Base-by-base conservation (phyloP, 2,329 filamentous ascomycete species). In the Neodidymelliopsis sp. region DNA sequence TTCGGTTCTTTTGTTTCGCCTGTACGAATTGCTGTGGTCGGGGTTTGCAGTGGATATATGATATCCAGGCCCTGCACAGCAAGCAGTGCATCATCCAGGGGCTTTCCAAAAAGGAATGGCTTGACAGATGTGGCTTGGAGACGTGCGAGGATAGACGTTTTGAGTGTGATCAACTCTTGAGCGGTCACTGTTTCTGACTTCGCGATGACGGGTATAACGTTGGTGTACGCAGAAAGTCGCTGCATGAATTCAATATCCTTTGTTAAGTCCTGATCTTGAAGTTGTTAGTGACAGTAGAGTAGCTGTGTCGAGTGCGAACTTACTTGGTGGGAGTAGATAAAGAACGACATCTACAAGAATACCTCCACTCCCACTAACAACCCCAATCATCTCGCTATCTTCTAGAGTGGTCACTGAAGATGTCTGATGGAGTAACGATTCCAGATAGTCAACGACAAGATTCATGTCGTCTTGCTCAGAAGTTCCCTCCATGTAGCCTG, bases 271-370 rank as follows among this genome's bases (percentile, higher is more conserved):
- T 67, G 55, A 37, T 56, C 71, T 74, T 27, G 52, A 0, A n/a
- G 29, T 19, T 72, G 65, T 64, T 59, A 57, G 60, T 39, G 50
- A 47, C 30, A 36, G 53, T 19, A 4, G 8, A 18, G 7, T 11
- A 4, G 13, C 18, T 7, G 2, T 27, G 22, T 20, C 6, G 3
- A 15, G 4, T 9, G 4, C 30, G 5, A 37, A 50, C 83, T 65
- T 80, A 91, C 90, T 82, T 57, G 86, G 81, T 13, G 20, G 85
- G 80, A 97, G 81, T 45, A 97, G 75, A 69, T 96, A 97, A 27
- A 99, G 77, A 2, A 96, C 84, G 4, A 85, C 85, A 74, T 97
- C 93, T 20, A 97, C 88, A 59, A 93, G 86, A 12, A 88, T 83
- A 13, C 91, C 91, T 27, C 91, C 91, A 48, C 87, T 88, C 8